Evolutionary conservation across 257 asterid species (phyloP).

Genomic region (Fraxinus anomala): DNA sequence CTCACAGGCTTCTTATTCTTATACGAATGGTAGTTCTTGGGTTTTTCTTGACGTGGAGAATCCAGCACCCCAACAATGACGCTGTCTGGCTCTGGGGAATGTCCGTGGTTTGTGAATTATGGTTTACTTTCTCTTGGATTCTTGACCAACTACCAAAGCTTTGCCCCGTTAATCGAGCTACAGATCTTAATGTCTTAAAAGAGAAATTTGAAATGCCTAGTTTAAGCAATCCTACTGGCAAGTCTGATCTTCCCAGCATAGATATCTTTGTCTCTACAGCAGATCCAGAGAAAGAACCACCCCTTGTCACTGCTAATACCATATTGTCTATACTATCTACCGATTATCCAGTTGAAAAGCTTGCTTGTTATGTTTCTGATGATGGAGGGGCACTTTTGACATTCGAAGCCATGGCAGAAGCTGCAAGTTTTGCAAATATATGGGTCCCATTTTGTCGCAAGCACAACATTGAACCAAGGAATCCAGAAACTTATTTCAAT

Average conservation of each 20-base stretch:
- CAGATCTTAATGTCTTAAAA: slow-evolving; percentile 64
- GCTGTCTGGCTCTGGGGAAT: slow-evolving; percentile 83
- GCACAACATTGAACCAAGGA: slow-evolving; percentile 69
- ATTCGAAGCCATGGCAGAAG: slow-evolving; percentile 80
- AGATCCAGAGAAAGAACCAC: slow-evolving; percentile 82
- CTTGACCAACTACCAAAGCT: slow-evolving; percentile 77
- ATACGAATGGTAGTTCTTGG: slow-evolving; percentile 65
- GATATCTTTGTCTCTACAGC: slow-evolving; percentile 77
- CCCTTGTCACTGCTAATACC: slow-evolving; percentile 79
- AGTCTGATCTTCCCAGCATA: slow-evolving; percentile 71
- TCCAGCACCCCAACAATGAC: slow-evolving; percentile 61
- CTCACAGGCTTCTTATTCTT: slow-evolving; percentile 53
- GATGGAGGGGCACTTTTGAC: slow-evolving; percentile 83
- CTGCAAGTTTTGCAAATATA: slow-evolving; percentile 70
- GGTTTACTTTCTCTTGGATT: slow-evolving; percentile 82
- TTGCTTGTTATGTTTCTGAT: slow-evolving; percentile 74
- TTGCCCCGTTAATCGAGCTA: slow-evolving; percentile 70
- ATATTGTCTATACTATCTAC: slow-evolving; percentile 66
- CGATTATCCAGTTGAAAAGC: slow-evolving; percentile 73
- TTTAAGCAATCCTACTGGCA: slow-evolving; percentile 63
- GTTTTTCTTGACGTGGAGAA: slow-evolving; percentile 65
- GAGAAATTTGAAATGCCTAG: slow-evolving; percentile 65
- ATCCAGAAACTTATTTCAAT: slow-evolving; percentile 62
- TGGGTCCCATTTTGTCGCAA: slow-evolving; percentile 85
- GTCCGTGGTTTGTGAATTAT: slow-evolving; percentile 73